Percentiles rank a stretch among this genome's conserved stretches.
These are phyloP conservation scores for Colletotrichum sp. DNA, from an alignment of 2,329 filamentous ascomycete genomes.

Conservation along the genomic window DNA sequence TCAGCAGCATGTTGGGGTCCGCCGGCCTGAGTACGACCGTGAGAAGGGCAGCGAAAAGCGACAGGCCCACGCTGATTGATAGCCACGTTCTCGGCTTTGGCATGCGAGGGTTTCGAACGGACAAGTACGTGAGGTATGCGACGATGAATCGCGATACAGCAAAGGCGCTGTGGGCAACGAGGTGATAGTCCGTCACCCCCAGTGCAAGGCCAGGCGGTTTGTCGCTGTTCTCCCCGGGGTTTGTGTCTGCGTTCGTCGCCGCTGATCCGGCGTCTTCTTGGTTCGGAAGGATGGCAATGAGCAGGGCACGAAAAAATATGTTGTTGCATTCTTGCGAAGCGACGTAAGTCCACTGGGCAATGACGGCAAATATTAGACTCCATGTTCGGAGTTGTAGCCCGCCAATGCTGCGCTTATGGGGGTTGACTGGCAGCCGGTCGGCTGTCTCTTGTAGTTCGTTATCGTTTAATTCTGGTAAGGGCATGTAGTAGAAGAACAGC, in stretches of 20 bases:
- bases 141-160: conserved; percentile 75
- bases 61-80: conserved; percentile 62
- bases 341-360: conserved; percentile 81
- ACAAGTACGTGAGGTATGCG: conserved; percentile 66
- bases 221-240: conserved; percentile 44
- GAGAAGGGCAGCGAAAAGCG: conserved; percentile 61
- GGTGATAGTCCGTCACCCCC: conserved; percentile 68
- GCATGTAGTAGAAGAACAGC: conserved; percentile 72
- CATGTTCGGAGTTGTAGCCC: conserved; percentile 60
- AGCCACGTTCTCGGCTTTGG: conserved; percentile 76
- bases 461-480: conserved; percentile 66
- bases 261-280: conserved; percentile 25
- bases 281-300: conserved; percentile 45
- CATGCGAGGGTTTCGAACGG: conserved; percentile 50
- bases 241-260: conserved; percentile 39
- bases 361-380: conserved; percentile 71
- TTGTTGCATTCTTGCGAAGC: conserved; percentile 73
- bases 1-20: conserved; percentile 54
- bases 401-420: conserved; percentile 48
- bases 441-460: conserved; percentile 57
- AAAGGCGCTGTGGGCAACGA: conserved; percentile 76
- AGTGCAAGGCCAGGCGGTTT: conserved; percentile 52
- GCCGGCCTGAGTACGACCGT: conserved; percentile 48
- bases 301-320: conserved; percentile 62
- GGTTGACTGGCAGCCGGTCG: conserved; percentile 53